These are phyloP conservation scores for Prototheca cutis DNA, from an alignment of 163 green algal genomes.

Conservation along the genomic window DNA sequence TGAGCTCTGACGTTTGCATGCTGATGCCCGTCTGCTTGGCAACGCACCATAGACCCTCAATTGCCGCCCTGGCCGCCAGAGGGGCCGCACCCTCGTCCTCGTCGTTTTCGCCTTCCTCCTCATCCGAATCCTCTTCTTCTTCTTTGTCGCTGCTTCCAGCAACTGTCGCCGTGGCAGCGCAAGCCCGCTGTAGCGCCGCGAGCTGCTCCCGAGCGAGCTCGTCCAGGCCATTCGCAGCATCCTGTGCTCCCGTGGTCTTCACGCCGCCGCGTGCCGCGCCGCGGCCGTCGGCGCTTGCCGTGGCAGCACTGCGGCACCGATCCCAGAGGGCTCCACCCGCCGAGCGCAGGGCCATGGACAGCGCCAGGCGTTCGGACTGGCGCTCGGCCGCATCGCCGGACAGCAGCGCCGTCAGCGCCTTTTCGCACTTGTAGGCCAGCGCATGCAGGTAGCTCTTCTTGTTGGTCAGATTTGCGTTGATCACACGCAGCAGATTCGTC, in stretches of 20 bases:
- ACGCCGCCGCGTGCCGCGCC: no score
- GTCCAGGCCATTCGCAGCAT: no score
- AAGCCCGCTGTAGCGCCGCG: no score
- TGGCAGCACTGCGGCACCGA: not conserved
- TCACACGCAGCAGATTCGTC: no score
- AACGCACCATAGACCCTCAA: slow-evolving; percentile 35
- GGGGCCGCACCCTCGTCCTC: not conserved
- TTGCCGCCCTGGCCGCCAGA: not conserved
- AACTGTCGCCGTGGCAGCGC: no score
- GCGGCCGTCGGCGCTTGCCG: not conserved
- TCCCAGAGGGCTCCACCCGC: slow-evolving; percentile 15
- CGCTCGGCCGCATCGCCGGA: slow-evolving; percentile 1
- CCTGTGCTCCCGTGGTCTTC: no score
- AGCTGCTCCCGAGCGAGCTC: no score
- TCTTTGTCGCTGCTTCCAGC: no score
- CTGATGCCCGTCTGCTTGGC: slow-evolving; percentile 13
- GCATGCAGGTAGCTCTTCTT: slow-evolving; percentile 54
- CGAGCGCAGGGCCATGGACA: slow-evolving; percentile 36
- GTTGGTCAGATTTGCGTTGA: no score
- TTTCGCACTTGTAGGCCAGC: slow-evolving; percentile 38
- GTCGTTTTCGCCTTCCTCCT: slow-evolving; percentile 1
- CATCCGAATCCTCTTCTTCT: no score
- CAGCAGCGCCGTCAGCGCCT: slow-evolving; percentile 14
- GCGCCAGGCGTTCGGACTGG: slow-evolving; percentile 18
- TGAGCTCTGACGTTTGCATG: slow-evolving; percentile 1